These are phyloP conservation scores for Hypericum perforatum DNA, from an alignment of 345 rosid species.

Conservation along the genomic window DNA sequence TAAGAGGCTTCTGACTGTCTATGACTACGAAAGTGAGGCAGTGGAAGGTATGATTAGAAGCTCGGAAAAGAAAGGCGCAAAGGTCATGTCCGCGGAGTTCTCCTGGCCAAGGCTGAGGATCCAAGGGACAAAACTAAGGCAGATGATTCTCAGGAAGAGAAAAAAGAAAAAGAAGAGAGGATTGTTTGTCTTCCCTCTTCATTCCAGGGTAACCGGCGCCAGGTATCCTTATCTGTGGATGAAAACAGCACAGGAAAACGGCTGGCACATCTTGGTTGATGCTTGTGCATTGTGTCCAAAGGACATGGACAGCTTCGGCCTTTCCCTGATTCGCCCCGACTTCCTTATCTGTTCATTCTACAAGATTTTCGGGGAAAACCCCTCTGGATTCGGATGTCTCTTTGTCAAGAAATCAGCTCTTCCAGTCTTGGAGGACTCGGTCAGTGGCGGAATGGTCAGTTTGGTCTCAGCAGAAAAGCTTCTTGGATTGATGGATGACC, in stretches of 20 bases:
- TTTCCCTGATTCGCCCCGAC: constrained; percentile 74
- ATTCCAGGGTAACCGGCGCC: constrained; percentile 81
- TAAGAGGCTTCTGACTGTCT: constrained; percentile 61
- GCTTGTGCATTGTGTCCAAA: constrained; percentile 90
- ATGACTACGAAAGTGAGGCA: constrained; percentile 84
- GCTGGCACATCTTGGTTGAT: constrained; percentile 84
- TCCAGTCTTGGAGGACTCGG: constrained; percentile 41
- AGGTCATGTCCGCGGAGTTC: constrained; percentile 67
- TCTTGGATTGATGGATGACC: constrained; percentile 25
- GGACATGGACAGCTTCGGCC: constrained; percentile 92
- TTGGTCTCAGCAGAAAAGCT: constrained; percentile 45
- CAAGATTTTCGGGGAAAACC: constrained; percentile 87
- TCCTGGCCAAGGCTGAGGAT: constrained; percentile 84
- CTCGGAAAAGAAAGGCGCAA: constrained; percentile 69
- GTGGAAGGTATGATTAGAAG: constrained; percentile 53
- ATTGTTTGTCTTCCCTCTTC: constrained; percentile 77
- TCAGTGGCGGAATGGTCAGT: constrained; percentile 57
- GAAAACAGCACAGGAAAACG: constrained; percentile 78
- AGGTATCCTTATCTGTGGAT: constrained; percentile 89
- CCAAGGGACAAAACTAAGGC: constrained; percentile 48
- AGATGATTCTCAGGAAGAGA: constrained; percentile 49
- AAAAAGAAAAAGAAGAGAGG: constrained; percentile 54
- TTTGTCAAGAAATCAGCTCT: constrained; percentile 71
- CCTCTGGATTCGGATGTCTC: constrained; percentile 91
- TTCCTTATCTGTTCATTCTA: constrained; percentile 82